Evolutionary conservation across 2,329 filamentous ascomycete genomes (phyloP).

Genomic region (Aspergillus sp.): DNA sequence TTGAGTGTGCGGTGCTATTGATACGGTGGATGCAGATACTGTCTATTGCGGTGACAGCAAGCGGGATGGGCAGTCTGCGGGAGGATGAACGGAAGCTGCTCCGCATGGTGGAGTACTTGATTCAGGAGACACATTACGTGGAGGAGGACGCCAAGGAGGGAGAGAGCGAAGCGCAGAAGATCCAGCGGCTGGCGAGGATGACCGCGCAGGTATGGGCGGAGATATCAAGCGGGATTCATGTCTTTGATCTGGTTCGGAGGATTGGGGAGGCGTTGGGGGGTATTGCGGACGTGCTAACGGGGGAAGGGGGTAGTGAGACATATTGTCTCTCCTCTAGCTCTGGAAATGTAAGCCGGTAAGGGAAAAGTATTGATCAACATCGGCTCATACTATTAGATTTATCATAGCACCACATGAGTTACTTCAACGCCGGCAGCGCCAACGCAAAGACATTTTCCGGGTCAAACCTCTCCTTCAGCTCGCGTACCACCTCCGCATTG

Average conservation of each 20-base stretch:
- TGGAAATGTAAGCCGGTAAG: too few relatives aligned
- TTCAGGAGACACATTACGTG: background rate
- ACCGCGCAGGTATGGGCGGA: slow-evolving; percentile 33
- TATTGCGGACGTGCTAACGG: slow-evolving; percentile 3
- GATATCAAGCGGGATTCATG: slow-evolving; percentile 44
- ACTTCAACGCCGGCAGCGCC: slow-evolving; percentile 1
- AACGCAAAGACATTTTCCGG: slow-evolving; percentile 18
- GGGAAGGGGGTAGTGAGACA: background rate
- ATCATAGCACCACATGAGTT: background rate
- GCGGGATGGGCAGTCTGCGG: background rate
- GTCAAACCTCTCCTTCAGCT: slow-evolving; percentile 21
- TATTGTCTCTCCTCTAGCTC: background rate
- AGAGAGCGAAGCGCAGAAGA: background rate
- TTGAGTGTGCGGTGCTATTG: slow-evolving; percentile 35
- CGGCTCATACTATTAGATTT: background rate
- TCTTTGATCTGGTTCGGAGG: slow-evolving; percentile 31
- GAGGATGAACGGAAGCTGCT: background rate
- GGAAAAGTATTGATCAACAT: too few relatives aligned
- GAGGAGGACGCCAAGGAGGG: slow-evolving; percentile 4
- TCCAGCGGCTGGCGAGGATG: slow-evolving; percentile 1
- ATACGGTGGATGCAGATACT: slow-evolving; percentile 35
- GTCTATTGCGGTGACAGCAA: background rate
- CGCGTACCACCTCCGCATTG: slow-evolving; percentile 16
- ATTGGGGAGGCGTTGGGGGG: slow-evolving; percentile 14
- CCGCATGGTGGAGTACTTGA: background rate